These are phyloP conservation scores for Acer yangbiense DNA, from an alignment of 345 rosid species.

Conservation along the genomic window DNA sequence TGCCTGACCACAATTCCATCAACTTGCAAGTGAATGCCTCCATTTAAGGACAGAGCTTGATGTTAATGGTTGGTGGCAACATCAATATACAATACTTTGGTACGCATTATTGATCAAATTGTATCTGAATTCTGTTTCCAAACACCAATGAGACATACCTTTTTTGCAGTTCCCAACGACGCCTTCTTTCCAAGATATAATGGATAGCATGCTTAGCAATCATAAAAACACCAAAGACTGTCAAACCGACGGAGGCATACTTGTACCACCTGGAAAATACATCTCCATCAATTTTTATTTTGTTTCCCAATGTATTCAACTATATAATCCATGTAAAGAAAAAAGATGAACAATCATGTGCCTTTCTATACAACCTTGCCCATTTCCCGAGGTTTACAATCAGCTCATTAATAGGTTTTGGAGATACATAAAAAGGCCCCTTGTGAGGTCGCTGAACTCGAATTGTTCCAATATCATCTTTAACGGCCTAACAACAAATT, in stretches of 20 bases:
- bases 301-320: slow-evolving; percentile 5
- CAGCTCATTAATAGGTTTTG: slow-evolving; percentile 66
- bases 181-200: slow-evolving; percentile 63
- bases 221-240: slow-evolving; percentile 63
- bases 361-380: slow-evolving; percentile 60
- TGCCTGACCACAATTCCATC: neutral
- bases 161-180: slow-evolving; percentile 44
- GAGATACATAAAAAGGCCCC: slow-evolving; percentile 92
- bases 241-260: slow-evolving; percentile 68
- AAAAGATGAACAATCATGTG: slow-evolving; percentile 4
- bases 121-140: neutral
- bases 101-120: neutral
- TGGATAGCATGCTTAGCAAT: slow-evolving; percentile 57
- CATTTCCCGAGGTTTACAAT: slow-evolving; percentile 71
- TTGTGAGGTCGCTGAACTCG: slow-evolving; percentile 79
- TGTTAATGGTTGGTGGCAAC: neutral
- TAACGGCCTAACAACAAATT: slow-evolving; percentile 61
- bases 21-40: neutral
- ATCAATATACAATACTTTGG: neutral
- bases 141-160: slow-evolving; percentile 43
- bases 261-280: slow-evolving; percentile 65
- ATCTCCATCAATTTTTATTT: slow-evolving; percentile 17
- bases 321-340: neutral
- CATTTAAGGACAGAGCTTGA: neutral
- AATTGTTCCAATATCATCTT: slow-evolving; percentile 82